Percentiles rank a stretch among this genome's conserved stretches.
Evolutionary conservation across 805 yeast genomes (phyloP).

Genomic region (Cyberlindnera amylophila): DNA sequence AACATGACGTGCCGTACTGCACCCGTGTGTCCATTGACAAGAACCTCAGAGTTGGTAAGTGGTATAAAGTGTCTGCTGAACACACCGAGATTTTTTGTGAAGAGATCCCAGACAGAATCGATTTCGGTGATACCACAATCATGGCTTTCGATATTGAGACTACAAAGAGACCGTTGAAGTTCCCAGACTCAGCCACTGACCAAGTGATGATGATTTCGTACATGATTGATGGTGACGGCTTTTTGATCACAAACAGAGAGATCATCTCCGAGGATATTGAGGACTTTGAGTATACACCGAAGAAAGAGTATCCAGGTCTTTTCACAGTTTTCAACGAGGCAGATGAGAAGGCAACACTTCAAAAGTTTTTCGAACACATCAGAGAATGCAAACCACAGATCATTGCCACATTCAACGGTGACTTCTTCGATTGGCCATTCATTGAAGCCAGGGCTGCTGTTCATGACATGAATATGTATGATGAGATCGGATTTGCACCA

Average conservation of each 20-base stretch:
- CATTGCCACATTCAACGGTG: constrained; percentile 98
- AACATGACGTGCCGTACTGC: constrained; percentile 95
- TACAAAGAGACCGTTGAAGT: constrained; percentile 91
- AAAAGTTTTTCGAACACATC: constrained; percentile 84
- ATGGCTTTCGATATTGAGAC: constrained; percentile 98
- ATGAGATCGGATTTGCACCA: constrained; percentile 89
- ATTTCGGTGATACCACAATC: constrained; percentile 96
- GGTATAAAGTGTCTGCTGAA: constrained; percentile 79
- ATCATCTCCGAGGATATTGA: constrained; percentile 92
- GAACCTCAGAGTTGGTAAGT: constrained; percentile 85
- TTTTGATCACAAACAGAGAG: constrained; percentile 86
- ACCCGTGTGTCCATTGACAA: constrained; percentile 94
- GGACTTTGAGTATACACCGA: constrained; percentile 96
- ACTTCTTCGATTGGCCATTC: constrained; percentile 98
- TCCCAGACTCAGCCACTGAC: constrained; percentile 88
- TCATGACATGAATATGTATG: constrained; percentile 84
- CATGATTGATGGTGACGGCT: constrained; percentile 98
- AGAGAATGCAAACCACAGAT: constrained; percentile 89
- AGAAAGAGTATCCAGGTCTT: constrained; percentile 88
- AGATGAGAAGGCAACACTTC: constrained; percentile 71
- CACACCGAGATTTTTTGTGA: constrained; percentile 50
- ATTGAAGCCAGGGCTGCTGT: constrained; percentile 82
- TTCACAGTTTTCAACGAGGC: constrained; percentile 89
- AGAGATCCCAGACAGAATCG: constrained; percentile 70
- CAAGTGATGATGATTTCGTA: constrained; percentile 98